These are phyloP conservation scores for Panellus pusillus DNA, from an alignment of 768 basidiomycete genomes.

Conservation along the genomic window DNA sequence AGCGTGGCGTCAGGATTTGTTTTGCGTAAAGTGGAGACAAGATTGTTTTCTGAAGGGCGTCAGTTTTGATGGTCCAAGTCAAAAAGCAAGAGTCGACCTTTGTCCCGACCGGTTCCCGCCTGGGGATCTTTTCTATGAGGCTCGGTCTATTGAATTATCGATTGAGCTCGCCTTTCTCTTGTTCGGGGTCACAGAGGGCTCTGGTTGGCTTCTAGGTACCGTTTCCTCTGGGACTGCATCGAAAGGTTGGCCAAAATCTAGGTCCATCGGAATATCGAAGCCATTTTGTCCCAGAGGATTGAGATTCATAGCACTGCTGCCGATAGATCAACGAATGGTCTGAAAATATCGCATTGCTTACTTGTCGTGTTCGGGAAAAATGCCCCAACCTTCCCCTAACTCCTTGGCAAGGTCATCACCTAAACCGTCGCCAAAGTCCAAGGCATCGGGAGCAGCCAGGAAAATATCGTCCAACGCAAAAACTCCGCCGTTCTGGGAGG, in stretches of 20 bases:
- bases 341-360: neutral
- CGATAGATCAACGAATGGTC: neutral
- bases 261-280: constrained; percentile 28
- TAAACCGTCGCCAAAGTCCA: constrained; percentile 59
- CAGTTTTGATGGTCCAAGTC: neutral
- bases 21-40: constrained; percentile 9
- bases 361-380: constrained; percentile 29
- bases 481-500: constrained; percentile 53
- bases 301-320: constrained; percentile 6
- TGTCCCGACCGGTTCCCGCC: constrained; percentile 14
- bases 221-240: constrained; percentile 2
- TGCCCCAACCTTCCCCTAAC: constrained; percentile 70
- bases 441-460: constrained; percentile 50
- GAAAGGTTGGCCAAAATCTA: constrained; percentile 25
- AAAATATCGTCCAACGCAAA: constrained; percentile 56
- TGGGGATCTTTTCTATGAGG: neutral
- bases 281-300: constrained; percentile 19
- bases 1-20: constrained; percentile 5
- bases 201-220: neutral
- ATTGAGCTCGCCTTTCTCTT: constrained; percentile 21
- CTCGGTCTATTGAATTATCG: neutral
- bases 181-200: constrained; percentile 11
- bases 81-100: constrained; percentile 3
- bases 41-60: constrained; percentile 22
- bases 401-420: constrained; percentile 77